Conservation (phyloP, 1,284 basidiomycete genomes). For the Heterobasidion parviporum region DNA sequence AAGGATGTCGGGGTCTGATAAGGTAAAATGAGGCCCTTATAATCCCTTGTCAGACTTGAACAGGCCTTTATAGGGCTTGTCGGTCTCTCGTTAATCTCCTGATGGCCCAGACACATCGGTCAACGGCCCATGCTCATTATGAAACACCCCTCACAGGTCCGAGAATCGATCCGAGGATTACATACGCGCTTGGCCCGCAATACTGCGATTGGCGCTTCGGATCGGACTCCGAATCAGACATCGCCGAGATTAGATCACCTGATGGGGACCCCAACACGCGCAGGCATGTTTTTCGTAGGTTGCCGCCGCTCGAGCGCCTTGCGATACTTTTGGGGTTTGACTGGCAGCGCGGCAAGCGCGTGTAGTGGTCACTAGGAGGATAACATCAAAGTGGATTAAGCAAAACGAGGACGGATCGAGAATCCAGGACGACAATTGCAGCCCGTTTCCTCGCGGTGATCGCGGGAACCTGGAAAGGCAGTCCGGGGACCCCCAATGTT, state of each 20-base stretch:
- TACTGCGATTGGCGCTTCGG: not conserved
- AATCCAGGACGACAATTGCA: not conserved
- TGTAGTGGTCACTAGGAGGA: not conserved
- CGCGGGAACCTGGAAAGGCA: not conserved
- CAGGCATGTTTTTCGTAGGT: not conserved
- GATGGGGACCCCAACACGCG: not conserved
- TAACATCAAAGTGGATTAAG: not conserved
- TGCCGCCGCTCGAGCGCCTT: not conserved
- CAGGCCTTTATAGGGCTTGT: no score
- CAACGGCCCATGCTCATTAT: no score
- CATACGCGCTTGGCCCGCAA: no score
- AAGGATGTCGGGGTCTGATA: no score
- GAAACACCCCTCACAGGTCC: no score
- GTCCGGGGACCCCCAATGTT: not conserved
- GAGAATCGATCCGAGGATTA: no score
- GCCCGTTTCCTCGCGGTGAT: not conserved
- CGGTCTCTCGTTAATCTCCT: no score
- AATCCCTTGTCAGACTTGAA: no score
- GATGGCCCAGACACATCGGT: no score
- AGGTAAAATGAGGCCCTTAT: no score
- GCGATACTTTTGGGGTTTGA: not conserved
- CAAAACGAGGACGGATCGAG: no score
- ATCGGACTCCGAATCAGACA: not conserved
- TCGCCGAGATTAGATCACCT: constrained; percentile 10
- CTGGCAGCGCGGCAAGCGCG: not conserved